phyloP scores from a whole-genome alignment of 352 stramenopile genomes.

The Phytophthora brassicae region DNA sequence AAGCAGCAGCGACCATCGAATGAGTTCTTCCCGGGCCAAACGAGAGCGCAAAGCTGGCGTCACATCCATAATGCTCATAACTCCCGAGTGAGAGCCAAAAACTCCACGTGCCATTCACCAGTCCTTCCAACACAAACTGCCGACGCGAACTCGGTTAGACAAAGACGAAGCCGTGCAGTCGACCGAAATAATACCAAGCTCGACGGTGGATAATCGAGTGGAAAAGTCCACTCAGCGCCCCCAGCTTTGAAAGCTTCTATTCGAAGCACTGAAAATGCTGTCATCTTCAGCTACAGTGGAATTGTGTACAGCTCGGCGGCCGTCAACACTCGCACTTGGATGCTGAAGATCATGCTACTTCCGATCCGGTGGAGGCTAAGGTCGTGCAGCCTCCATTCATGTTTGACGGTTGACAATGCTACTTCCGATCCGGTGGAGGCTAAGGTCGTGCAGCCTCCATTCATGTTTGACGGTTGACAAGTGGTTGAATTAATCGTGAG shows the following conservation, averaged over 20 bases:
- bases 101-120: conserved; percentile 65
- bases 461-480: conserved; percentile 24
- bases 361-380: conserved; percentile 56
- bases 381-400: conserved; percentile 47
- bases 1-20: conserved; percentile 43
- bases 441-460: conserved; percentile 47
- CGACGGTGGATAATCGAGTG: conserved; percentile 61
- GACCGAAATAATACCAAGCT: conserved; percentile 55
- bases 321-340: conserved; percentile 51
- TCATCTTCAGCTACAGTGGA: conserved; percentile 53
- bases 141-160: conserved; percentile 62
- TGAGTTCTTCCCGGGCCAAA: conserved; percentile 45
- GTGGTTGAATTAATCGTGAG: too few relatives aligned
- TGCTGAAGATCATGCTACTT: conserved; percentile 68
- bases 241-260: conserved; percentile 46
- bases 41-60: conserved; percentile 35
- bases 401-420: conserved; percentile 32
- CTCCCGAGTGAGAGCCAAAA: conserved; percentile 57
- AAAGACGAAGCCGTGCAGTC: conserved; percentile 55
- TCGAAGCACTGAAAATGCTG: conserved; percentile 37
- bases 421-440: conserved; percentile 60
- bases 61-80: conserved; percentile 52
- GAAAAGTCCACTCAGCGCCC: conserved; percentile 62
- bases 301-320: conserved; percentile 42
- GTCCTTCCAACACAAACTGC: conserved; percentile 67